These are phyloP conservation scores for Grosmannia penicillata DNA, from an alignment of 2,329 filamentous ascomycete genomes.

Conservation along the genomic window DNA sequence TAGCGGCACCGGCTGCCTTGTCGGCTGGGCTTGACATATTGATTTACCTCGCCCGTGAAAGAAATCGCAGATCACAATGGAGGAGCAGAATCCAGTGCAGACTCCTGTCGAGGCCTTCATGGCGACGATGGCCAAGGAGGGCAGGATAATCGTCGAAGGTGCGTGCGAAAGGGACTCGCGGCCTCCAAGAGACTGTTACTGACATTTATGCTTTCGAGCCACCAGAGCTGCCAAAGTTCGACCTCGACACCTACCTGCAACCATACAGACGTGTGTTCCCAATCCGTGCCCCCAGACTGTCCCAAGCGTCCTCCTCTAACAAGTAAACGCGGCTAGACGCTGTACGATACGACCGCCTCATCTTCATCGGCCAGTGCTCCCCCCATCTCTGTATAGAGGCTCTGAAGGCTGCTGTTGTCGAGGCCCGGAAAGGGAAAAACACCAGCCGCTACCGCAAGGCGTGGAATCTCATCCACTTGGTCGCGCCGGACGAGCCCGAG, in stretches of 20 bases:
- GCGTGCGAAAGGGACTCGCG: conserved; percentile 2
- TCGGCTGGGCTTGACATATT: no score
- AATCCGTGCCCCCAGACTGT: background rate
- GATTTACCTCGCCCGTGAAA: no score
- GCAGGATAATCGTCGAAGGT: conserved; percentile 34
- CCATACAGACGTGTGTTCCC: conserved; percentile 62
- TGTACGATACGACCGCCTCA: conserved; percentile 66
- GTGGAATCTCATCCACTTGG: conserved; percentile 46
- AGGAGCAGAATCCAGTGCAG: no score
- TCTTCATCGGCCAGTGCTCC: conserved; percentile 67
- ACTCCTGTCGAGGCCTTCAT: conserved; percentile 27
- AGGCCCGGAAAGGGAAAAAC: conserved; percentile 66
- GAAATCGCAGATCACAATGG: no score
- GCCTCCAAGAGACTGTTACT: background rate
- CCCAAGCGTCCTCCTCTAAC: background rate
- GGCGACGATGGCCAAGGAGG: conserved; percentile 28
- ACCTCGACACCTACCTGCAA: conserved; percentile 77
- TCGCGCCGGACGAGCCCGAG: conserved; percentile 53
- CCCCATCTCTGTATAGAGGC: conserved; percentile 65
- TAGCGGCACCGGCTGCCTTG: no score
- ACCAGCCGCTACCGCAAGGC: conserved; percentile 55
- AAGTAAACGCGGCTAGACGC: conserved; percentile 39
- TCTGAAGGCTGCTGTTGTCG: conserved; percentile 58
- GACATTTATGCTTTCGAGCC: background rate
- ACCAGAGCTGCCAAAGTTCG: conserved; percentile 69